These are phyloP conservation scores for Fulvia fulva DNA, from an alignment of 2,329 filamentous ascomycete genomes.

Conservation along the genomic window DNA sequence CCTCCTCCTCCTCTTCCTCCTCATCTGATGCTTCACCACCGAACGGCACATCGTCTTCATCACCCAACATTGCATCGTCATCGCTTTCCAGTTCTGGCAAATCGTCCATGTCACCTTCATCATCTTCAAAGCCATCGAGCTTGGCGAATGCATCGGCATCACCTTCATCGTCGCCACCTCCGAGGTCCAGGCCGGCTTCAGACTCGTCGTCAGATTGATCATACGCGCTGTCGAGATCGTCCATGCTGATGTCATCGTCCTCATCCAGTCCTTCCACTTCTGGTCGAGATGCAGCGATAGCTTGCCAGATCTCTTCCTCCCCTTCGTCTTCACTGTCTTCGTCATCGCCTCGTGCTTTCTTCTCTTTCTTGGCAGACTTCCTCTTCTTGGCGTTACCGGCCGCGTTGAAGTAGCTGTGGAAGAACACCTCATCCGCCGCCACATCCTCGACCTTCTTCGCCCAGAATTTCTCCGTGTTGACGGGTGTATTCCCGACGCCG, in stretches of 20 bases:
- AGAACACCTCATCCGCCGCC: conserved; percentile 90
- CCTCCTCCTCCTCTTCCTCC: conserved; percentile 38
- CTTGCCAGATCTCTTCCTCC: conserved; percentile 82
- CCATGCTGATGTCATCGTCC: conserved; percentile 56
- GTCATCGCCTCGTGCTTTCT: conserved; percentile 42
- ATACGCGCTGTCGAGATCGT: conserved; percentile 40
- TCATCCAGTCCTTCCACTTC: conserved; percentile 65
- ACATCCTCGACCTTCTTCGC: conserved; percentile 84
- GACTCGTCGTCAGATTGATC: conserved; percentile 39
- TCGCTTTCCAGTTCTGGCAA: conserved; percentile 44
- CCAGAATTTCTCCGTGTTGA: conserved; percentile 92
- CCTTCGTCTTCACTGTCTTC: conserved; percentile 40
- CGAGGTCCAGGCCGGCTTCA: conserved; percentile 46
- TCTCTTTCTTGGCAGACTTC: conserved; percentile 55
- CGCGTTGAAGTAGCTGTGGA: conserved; percentile 91
- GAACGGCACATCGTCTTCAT: conserved; percentile 52
- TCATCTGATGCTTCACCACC: conserved; percentile 53
- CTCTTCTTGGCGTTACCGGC: conserved; percentile 52
- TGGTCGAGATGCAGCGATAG: conserved; percentile 74
- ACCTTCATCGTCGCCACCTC: conserved; percentile 39
- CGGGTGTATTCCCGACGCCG: conserved; percentile 43
- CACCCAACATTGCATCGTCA: conserved; percentile 40
- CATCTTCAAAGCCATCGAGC: conserved; percentile 34
- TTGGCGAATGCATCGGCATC: conserved; percentile 42
- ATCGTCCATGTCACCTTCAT: conserved; percentile 54